Evolutionary conservation across 768 basidiomycete genomes (phyloP).

Genomic region (Kockovaella imperatae): DNA sequence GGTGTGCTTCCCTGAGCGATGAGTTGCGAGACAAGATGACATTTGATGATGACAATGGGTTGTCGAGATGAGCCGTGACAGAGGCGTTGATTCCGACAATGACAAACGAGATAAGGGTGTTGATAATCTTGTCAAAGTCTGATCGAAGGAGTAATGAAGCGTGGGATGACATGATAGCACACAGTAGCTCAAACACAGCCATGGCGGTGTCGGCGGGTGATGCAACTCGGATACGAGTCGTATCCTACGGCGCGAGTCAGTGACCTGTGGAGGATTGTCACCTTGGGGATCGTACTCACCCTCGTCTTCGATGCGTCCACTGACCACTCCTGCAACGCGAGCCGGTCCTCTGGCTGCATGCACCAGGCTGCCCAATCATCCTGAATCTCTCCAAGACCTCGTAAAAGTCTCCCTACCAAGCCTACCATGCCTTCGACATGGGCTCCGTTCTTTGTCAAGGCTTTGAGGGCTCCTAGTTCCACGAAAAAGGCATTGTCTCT

Average conservation of each 20-base stretch:
- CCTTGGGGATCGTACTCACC: too few relatives aligned
- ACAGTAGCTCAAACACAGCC: conserved; percentile 30
- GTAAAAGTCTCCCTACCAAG: conserved; percentile 35
- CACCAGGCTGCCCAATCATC: conserved; percentile 37
- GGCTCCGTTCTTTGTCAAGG: conserved; percentile 48
- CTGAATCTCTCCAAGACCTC: conserved; percentile 10
- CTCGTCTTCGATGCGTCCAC: conserved; percentile 3
- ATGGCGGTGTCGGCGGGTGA: conserved; percentile 16
- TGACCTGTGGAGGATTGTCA: neutral
- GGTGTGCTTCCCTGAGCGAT: too few relatives aligned
- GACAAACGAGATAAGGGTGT: too few relatives aligned
- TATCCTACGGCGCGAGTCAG: neutral
- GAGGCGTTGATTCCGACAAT: too few relatives aligned
- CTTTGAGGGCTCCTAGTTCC: conserved; percentile 84
- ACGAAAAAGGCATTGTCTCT: conserved; percentile 24
- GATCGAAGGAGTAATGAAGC: too few relatives aligned
- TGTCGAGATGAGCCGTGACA: too few relatives aligned
- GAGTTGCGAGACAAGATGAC: too few relatives aligned
- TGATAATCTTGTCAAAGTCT: too few relatives aligned
- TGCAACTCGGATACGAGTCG: conserved; percentile 22
- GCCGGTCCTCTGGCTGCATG: conserved; percentile 8
- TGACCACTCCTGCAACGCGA: conserved; percentile 7
- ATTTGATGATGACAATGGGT: too few relatives aligned
- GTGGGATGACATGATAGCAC: conserved; percentile 28
- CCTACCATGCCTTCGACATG: conserved; percentile 22